These are phyloP conservation scores for Wickerhamiella cacticola DNA, from an alignment of 805 yeast genomes.

Conservation along the genomic window DNA sequence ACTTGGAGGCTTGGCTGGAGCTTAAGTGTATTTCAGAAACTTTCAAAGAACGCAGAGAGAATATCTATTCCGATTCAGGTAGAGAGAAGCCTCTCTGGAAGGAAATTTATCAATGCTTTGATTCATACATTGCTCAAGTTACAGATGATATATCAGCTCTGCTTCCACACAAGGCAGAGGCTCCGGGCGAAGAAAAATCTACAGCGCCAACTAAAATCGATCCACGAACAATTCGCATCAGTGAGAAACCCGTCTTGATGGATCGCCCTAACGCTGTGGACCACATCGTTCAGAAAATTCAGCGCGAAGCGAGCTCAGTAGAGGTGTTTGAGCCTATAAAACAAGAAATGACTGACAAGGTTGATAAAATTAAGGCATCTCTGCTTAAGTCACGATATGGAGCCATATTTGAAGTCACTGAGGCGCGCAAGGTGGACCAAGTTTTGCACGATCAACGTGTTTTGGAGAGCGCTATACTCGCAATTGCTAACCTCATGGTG, in stretches of 20 bases:
- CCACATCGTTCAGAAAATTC: conserved; percentile 7
- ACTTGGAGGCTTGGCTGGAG: conserved; percentile 32
- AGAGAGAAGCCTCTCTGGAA: conserved; percentile 28
- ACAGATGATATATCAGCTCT: not conserved
- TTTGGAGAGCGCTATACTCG: conserved; percentile 25
- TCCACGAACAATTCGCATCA: conserved; percentile 20
- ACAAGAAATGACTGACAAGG: not conserved
- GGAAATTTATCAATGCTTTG: conserved; percentile 19
- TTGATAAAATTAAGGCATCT: not conserved
- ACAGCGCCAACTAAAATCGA: conserved; percentile 20
- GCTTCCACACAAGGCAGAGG: not conserved
- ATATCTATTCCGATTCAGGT: conserved; percentile 30
- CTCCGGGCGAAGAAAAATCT: not conserved
- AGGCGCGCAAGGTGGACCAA: conserved; percentile 22
- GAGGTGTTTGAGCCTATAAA: not conserved
- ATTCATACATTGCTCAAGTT: not conserved
- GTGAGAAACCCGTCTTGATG: conserved; percentile 16
- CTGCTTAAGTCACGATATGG: conserved; percentile 22
- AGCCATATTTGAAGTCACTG: conserved; percentile 27
- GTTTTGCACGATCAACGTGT: conserved; percentile 24
- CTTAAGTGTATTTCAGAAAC: conserved; percentile 23
- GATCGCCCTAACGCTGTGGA: conserved; percentile 2
- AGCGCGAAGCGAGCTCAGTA: not conserved
- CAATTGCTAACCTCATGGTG: conserved; percentile 26
- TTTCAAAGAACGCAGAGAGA: conserved; percentile 25